Percentiles rank a stretch among this genome's conserved stretches.
Evolutionary conservation across 768 basidiomycete species (phyloP).

Genomic region (Hygrophoropsis aurantiaca): DNA sequence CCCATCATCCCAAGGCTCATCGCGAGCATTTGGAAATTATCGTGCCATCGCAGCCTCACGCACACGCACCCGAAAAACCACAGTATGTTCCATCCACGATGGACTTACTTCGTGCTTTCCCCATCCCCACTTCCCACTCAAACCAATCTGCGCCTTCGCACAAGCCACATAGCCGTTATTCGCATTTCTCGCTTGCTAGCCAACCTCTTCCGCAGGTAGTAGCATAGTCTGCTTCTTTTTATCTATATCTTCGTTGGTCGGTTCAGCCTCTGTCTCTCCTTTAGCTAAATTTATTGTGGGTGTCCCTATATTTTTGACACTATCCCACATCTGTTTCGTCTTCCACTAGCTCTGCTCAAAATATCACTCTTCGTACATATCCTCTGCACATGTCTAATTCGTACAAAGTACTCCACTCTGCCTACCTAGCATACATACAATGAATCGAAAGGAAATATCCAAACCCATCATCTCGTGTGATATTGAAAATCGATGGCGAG

Average conservation of each 20-base stretch:
- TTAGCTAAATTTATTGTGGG: slow-evolving; percentile 17
- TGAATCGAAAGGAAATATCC: too few relatives aligned
- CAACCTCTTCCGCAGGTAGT: slow-evolving; percentile 19
- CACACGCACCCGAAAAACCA: slow-evolving; percentile 21
- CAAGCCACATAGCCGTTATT: slow-evolving; percentile 24
- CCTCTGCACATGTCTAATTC: too few relatives aligned
- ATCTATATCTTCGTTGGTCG: neutral
- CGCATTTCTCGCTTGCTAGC: slow-evolving; percentile 16
- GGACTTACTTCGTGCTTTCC: slow-evolving; percentile 49
- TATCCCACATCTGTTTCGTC: slow-evolving; percentile 20
- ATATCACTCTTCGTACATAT: slow-evolving; percentile 1
- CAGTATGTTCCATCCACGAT: slow-evolving; percentile 30
- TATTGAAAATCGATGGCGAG: too few relatives aligned
- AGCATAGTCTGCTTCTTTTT: slow-evolving; percentile 14
- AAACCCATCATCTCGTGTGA: too few relatives aligned
- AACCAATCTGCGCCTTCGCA: slow-evolving; percentile 15
- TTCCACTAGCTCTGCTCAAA: slow-evolving; percentile 11
- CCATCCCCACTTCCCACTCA: slow-evolving; percentile 35
- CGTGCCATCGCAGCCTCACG: slow-evolving; percentile 26
- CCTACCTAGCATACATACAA: too few relatives aligned
- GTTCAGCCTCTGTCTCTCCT: too few relatives aligned
- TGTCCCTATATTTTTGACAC: slow-evolving; percentile 35
- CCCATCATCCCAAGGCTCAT: slow-evolving; percentile 24
- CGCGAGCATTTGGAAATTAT: slow-evolving; percentile 24
- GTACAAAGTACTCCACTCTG: neutral